Evolutionary conservation across 768 basidiomycete genomes (phyloP).

Genomic region (Infundibulicybe gibba): DNA sequence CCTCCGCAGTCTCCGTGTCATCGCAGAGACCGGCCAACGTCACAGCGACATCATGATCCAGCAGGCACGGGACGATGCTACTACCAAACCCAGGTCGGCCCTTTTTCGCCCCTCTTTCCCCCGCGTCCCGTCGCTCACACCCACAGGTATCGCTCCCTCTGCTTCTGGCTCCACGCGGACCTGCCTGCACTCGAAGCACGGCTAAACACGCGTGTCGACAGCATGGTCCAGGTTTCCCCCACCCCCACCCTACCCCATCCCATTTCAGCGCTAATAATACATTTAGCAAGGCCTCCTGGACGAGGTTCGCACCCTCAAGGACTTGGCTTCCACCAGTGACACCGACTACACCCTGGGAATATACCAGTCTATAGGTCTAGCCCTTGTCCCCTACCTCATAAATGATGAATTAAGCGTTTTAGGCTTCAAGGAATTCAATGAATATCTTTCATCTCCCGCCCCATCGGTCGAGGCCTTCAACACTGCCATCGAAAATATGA

Average conservation of each 20-base stretch:
- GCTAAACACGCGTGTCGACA: slow-evolving; percentile 77
- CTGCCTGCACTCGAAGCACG: slow-evolving; percentile 58
- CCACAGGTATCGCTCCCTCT: slow-evolving; percentile 75
- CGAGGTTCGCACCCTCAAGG: slow-evolving; percentile 63
- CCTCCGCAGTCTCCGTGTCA: slow-evolving; percentile 70
- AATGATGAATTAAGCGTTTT: slow-evolving; percentile 9
- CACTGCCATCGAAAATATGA: slow-evolving; percentile 73
- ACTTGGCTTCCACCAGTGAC: slow-evolving; percentile 17
- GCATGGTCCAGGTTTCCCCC: slow-evolving; percentile 74
- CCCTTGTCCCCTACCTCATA: neutral
- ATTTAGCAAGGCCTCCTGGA: slow-evolving; percentile 71
- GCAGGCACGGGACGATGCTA: slow-evolving; percentile 41
- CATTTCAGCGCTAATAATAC: slow-evolving; percentile 1
- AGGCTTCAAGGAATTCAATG: slow-evolving; percentile 93
- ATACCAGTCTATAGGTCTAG: slow-evolving; percentile 88
- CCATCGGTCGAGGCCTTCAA: slow-evolving; percentile 39
- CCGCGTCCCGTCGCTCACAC: slow-evolving; percentile 1
- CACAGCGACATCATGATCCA: slow-evolving; percentile 68
- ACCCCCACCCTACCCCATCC: neutral
- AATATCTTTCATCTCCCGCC: slow-evolving; percentile 49
- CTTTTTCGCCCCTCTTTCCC: neutral
- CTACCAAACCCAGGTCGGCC: slow-evolving; percentile 48
- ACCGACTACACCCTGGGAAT: slow-evolving; percentile 77
- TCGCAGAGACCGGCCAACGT: slow-evolving; percentile 62
- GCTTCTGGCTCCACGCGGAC: slow-evolving; percentile 89